These are phyloP conservation scores for Rutstroemia sp. DNA, from an alignment of 2,329 filamentous ascomycete species.

Conservation along the genomic window DNA sequence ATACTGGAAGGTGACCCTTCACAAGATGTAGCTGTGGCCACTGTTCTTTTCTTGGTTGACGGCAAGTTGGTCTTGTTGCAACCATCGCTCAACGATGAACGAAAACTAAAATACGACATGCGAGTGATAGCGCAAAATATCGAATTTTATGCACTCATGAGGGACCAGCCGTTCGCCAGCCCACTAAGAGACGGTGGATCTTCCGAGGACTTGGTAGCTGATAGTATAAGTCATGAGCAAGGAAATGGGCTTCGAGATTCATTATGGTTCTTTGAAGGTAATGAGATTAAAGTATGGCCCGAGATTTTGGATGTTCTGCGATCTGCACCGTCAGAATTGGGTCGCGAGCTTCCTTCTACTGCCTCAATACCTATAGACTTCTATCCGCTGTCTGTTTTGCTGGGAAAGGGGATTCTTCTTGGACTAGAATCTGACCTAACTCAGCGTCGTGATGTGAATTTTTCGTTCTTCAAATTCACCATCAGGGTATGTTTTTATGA, in stretches of 20 bases:
- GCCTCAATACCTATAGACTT: slow-evolving; percentile 86
- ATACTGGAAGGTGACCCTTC: slow-evolving; percentile 87
- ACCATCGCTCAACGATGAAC: slow-evolving; percentile 73
- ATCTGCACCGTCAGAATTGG: slow-evolving; percentile 56
- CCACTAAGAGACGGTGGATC: slow-evolving; percentile 11
- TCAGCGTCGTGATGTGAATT: slow-evolving; percentile 85
- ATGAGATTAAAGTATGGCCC: slow-evolving; percentile 79
- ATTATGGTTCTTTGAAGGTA: slow-evolving; percentile 89
- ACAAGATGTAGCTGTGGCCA: slow-evolving; percentile 88
- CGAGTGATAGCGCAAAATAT: slow-evolving; percentile 92
- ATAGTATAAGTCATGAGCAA: slow-evolving; percentile 16
- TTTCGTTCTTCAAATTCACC: slow-evolving; percentile 81
- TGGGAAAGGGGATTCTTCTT: slow-evolving; percentile 85
- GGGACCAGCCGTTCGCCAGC: slow-evolving; percentile 58
- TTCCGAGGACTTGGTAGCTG: slow-evolving; percentile 11
- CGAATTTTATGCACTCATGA: slow-evolving; percentile 89
- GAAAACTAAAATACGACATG: slow-evolving; percentile 96
- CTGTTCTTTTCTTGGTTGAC: slow-evolving; percentile 92
- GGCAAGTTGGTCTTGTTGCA: slow-evolving; percentile 91
- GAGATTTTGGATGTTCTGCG: slow-evolving; percentile 79
- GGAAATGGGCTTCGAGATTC: slow-evolving; percentile 61
- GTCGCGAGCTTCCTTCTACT: slow-evolving; percentile 63
- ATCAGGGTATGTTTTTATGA: slow-evolving; percentile 59
- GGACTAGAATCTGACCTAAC: slow-evolving; percentile 89
- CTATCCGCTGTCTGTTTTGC: slow-evolving; percentile 79